Percentiles rank a stretch among this genome's conserved stretches.
Evolutionary conservation across 371 early-diverging fungal species (phyloP).

Genomic region (Mucor racemosus): DNA sequence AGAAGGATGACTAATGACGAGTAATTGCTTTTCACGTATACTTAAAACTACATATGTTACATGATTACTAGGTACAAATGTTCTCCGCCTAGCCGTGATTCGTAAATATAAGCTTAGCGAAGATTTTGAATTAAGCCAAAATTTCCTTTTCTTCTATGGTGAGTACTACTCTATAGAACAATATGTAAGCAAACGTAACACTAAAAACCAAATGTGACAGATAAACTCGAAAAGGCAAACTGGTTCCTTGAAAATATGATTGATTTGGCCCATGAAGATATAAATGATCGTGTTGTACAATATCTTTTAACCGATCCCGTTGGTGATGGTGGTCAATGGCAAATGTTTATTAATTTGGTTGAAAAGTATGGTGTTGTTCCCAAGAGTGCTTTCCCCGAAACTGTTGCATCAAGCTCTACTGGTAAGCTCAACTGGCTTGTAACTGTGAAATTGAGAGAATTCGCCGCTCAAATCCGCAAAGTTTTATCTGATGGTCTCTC

Average conservation of each 20-base stretch:
- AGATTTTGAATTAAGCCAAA: slow-evolving; percentile 81
- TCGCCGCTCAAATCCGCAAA: slow-evolving; percentile 64
- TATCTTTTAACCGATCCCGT: slow-evolving; percentile 72
- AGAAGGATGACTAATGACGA: slow-evolving; percentile 30
- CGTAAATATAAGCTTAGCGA: slow-evolving; percentile 67
- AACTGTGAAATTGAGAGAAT: slow-evolving; percentile 74
- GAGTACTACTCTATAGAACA: slow-evolving; percentile 18
- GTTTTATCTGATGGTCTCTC: slow-evolving; percentile 50
- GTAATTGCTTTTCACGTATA: neutral
- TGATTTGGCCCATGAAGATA: slow-evolving; percentile 64
- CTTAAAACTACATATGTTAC: neutral
- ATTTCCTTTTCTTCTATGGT: slow-evolving; percentile 84
- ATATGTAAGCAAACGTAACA: no score
- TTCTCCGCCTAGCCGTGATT: slow-evolving; percentile 43
- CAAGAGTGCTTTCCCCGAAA: slow-evolving; percentile 76
- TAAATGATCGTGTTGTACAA: slow-evolving; percentile 76
- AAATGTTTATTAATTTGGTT: slow-evolving; percentile 79
- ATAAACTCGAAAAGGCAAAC: slow-evolving; percentile 82
- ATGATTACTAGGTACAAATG: slow-evolving; percentile 37
- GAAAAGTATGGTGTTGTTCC: slow-evolving; percentile 83
- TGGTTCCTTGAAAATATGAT: slow-evolving; percentile 84
- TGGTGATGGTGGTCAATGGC: slow-evolving; percentile 74
- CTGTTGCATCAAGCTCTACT: slow-evolving; percentile 66
- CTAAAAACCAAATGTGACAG: slow-evolving; percentile 15
- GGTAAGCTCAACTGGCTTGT: slow-evolving; percentile 65